phyloP scores from a whole-genome alignment of 306 rosid genomes.

The Sicyos edulis region DNA sequence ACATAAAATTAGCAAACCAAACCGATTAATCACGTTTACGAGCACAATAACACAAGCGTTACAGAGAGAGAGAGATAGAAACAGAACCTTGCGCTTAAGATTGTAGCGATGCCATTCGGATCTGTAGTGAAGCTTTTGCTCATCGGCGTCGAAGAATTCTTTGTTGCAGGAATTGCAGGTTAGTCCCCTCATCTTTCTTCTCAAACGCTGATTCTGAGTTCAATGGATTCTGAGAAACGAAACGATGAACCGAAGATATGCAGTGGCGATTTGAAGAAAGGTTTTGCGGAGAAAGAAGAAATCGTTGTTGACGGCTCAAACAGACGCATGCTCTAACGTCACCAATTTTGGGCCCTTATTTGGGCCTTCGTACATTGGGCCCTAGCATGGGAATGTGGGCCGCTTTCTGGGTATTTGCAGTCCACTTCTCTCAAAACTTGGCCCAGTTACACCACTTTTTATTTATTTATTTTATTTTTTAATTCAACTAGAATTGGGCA shows the following conservation, averaged over 20 bases:
- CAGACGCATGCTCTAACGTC: constrained; percentile 5
- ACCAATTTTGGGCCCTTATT: neutral
- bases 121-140: constrained; percentile 80
- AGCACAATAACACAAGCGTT: neutral
- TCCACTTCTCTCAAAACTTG: neutral
- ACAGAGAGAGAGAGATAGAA: neutral
- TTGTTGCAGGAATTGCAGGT: constrained; percentile 90
- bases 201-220: neutral
- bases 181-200: constrained; percentile 47
- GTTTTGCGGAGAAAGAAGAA: neutral
- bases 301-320: neutral
- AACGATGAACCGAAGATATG: neutral
- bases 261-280: neutral
- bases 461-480: too few species aligned
- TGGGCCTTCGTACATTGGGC: neutral
- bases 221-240: neutral
- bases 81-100: constrained; percentile 93
- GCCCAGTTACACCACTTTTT: neutral
- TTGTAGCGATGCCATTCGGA: constrained; percentile 99
- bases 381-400: neutral
- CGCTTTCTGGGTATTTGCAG: neutral
- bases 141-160: constrained; percentile 54
- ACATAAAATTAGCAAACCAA: neutral
- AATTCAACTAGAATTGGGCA: too few species aligned
- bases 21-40: neutral